Evolutionary conservation across 768 basidiomycete species (phyloP), one percentile per base, ranked within the genome.

Genomic region (Nevesoporus exiguus): DNA sequence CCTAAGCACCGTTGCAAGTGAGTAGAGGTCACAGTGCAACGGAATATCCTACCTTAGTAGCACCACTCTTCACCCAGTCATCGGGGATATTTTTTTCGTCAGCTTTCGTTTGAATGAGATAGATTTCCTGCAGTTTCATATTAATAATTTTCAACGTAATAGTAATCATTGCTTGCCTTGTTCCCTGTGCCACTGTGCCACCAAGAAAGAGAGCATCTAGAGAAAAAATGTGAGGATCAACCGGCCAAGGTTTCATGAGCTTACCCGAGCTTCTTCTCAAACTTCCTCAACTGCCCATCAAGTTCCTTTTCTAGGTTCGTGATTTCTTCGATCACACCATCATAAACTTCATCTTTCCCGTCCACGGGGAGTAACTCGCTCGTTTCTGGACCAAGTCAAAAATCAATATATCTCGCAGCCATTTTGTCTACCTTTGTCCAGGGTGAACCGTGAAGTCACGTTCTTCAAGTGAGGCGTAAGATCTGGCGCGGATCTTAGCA

Each of bases 271-370:
- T 84, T 77, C 67, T 82, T 83, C 72, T 85, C 74, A 41, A 92
- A 77, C 52, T 80, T 80, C 61, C 80, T 79, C 52, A 94, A 73
- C 44, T 85, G 77, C 7, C 73, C 73, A n/a, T 92, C 82, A 31
- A 99, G 76, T 42, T 80, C 79, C 37, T 76, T 73, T 72, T 98
- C 95, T 44, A 95, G 69, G 2, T 72, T 77, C 3, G 70, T 65
- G 36, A 97, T 93, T 61, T 89, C 88, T 27, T 75, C 71, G 68
- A 83, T 81, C 39, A 95, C 80, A 15, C 74, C 77, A 66, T 98
- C 96, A 61, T 92, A 98, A 39, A 77, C 84, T 24, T 86, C 83
- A 60, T 98, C 93, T 61, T 90, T 90, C 22, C 94, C 95, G n/a
- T 81, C 77, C 49, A 80, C 77, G 2, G 97, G 97, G 17, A 91